These are phyloP conservation scores for Petasospora rhodanensis DNA, from an alignment of 1,139 yeast genomes.

Conservation along the genomic window DNA sequence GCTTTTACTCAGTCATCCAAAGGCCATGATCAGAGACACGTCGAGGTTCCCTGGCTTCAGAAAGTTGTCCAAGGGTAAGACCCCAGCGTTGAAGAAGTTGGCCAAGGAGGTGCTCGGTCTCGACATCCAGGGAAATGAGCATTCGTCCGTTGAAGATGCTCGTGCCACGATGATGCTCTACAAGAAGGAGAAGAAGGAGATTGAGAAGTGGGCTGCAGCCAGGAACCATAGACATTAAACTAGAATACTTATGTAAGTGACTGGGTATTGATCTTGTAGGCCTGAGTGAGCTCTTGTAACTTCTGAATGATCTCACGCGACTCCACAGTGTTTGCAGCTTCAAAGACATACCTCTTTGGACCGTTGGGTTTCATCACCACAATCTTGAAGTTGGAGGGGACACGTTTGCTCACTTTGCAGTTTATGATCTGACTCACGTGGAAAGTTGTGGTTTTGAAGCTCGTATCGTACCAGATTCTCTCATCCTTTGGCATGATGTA, in stretches of 20 bases:
- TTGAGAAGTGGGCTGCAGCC: conserved; percentile 38
- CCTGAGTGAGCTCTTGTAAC: conserved; percentile 48
- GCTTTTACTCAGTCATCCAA: conserved; percentile 65
- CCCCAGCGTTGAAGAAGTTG: conserved; percentile 70
- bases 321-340: conserved; percentile 59
- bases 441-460: conserved; percentile 80
- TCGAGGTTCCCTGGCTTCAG: conserved; percentile 57
- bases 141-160: conserved; percentile 90
- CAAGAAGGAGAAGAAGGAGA: conserved; percentile 55
- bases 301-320: conserved; percentile 74
- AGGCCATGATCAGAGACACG: conserved; percentile 65
- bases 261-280: conserved; percentile 39
- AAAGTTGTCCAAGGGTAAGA: conserved; percentile 55
- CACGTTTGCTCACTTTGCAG: conserved; percentile 73
- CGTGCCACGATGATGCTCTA: conserved; percentile 79
- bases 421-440: conserved; percentile 76
- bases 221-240: background rate
- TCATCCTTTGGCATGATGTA: conserved; percentile 80
- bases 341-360: conserved; percentile 80
- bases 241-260: no score
- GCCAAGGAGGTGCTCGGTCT: conserved; percentile 51
- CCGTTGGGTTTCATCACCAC: conserved; percentile 65
- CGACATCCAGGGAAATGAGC: conserved; percentile 71
- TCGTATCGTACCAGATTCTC: conserved; percentile 60
- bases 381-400: conserved; percentile 77